Percentiles rank a stretch among this genome's conserved stretches.
Evolutionary conservation across 2,329 filamentous ascomycete genomes (phyloP).

Genomic region (Aspergillus sp.): DNA sequence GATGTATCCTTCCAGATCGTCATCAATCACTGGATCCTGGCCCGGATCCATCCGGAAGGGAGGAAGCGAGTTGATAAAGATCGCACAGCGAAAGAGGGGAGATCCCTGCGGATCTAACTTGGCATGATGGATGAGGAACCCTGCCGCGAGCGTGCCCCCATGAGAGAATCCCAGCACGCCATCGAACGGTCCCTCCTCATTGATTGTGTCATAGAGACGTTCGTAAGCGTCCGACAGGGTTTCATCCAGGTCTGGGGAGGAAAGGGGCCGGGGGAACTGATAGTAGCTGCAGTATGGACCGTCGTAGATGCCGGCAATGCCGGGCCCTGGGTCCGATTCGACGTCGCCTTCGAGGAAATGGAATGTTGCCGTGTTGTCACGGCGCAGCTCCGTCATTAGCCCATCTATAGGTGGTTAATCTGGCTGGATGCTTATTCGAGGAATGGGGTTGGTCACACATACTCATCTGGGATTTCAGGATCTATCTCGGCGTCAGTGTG

Average conservation of each 20-base stretch:
- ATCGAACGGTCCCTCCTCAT: slow-evolving; percentile 29
- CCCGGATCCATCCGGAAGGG: slow-evolving; percentile 29
- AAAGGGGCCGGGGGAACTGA: slow-evolving; percentile 24
- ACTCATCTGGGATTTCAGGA: slow-evolving; percentile 28
- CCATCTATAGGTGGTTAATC: slow-evolving; percentile 13
- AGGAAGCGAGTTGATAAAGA: slow-evolving; percentile 31
- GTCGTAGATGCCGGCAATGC: slow-evolving; percentile 28
- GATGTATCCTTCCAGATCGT: slow-evolving; percentile 24
- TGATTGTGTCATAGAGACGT: slow-evolving; percentile 25
- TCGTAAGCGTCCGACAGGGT: slow-evolving; percentile 24
- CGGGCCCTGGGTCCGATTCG: slow-evolving; percentile 26
- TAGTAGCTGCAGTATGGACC: slow-evolving; percentile 34
- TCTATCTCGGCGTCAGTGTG: slow-evolving; percentile 16
- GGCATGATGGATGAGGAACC: slow-evolving; percentile 28
- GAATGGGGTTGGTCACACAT: slow-evolving; percentile 6
- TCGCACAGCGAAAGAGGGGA: slow-evolving; percentile 29
- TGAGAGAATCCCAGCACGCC: slow-evolving; percentile 36
- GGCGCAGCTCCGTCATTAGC: slow-evolving; percentile 24
- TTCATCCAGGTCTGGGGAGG: slow-evolving; percentile 20
- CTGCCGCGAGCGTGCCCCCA: slow-evolving; percentile 30
- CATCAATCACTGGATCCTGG: slow-evolving; percentile 17
- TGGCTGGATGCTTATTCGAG: background rate
- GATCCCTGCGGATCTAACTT: slow-evolving; percentile 19
- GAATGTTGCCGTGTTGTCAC: slow-evolving; percentile 29
- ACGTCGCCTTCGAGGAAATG: slow-evolving; percentile 29